Percentiles rank a stretch among this genome's conserved stretches.
Conservation (phyloP, 1,139 yeast genomes). For the Yamadazyma jaroonii region DNA sequence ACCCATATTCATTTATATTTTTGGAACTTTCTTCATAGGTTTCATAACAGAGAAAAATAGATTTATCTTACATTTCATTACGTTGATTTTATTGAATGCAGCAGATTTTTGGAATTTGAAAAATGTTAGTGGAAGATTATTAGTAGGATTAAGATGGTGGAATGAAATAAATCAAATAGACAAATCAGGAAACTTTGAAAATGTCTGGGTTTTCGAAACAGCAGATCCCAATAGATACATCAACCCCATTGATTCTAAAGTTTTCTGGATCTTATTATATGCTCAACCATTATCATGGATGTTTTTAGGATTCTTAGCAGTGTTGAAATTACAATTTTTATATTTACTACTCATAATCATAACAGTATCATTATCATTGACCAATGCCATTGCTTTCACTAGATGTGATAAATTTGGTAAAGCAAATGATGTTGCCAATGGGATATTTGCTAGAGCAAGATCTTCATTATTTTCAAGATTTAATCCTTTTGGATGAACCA, state of each 20-base stretch:
- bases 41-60: slow-evolving; percentile 42
- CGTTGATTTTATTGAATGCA: slow-evolving; percentile 69
- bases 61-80: slow-evolving; percentile 75
- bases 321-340: slow-evolving; percentile 73
- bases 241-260: slow-evolving; percentile 86
- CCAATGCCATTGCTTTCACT: slow-evolving; percentile 87
- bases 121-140: slow-evolving; percentile 81
- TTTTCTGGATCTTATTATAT: slow-evolving; percentile 83
- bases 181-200: slow-evolving; percentile 53
- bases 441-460: slow-evolving; percentile 49
- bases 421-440: slow-evolving; percentile 56
- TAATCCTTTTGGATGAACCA: slow-evolving; percentile 49
- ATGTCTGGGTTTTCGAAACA: slow-evolving; percentile 86
- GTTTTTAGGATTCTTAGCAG: slow-evolving; percentile 68
- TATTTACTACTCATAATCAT: slow-evolving; percentile 65
- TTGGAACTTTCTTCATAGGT: slow-evolving; percentile 62
- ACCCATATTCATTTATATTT: slow-evolving; percentile 63
- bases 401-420: slow-evolving; percentile 87
- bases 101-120: slow-evolving; percentile 95
- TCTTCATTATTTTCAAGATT: slow-evolving; percentile 47
- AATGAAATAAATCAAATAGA: slow-evolving; percentile 54
- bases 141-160: slow-evolving; percentile 97
- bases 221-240: slow-evolving; percentile 80
- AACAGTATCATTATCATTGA: slow-evolving; percentile 67
- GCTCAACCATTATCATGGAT: slow-evolving; percentile 75